These are phyloP conservation scores for Barbatosphaeria neglecta DNA, from an alignment of 495 filamentous ascomycete genomes.

Conservation along the genomic window DNA sequence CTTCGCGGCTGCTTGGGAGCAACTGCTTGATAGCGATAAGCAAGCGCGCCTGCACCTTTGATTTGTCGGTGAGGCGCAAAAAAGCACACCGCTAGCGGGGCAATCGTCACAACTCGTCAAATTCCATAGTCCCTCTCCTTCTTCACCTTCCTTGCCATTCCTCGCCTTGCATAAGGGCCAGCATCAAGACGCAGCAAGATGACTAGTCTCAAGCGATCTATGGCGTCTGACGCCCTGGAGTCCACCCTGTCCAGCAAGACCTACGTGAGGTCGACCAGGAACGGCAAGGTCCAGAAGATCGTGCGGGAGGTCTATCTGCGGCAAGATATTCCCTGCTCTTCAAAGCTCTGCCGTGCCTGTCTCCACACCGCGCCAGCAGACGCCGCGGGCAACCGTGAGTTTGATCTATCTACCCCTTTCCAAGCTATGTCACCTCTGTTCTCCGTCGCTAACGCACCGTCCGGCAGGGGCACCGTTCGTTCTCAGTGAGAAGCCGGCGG, in stretches of 20 bases:
- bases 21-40: conserved; percentile 9
- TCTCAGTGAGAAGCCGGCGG: conserved; percentile 75
- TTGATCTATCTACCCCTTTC: background rate
- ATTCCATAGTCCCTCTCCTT: too few relatives aligned
- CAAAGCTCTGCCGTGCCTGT: conserved; percentile 70
- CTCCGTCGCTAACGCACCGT: conserved; percentile 11
- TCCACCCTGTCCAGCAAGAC: conserved; percentile 81
- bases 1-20: background rate
- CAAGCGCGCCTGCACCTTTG: background rate
- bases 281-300: conserved; percentile 96
- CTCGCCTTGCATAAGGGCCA: too few relatives aligned
- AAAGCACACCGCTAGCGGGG: background rate
- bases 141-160: too few relatives aligned
- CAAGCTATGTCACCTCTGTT: conserved; percentile 5
- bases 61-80: conserved; percentile 7
- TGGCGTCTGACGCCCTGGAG: conserved; percentile 54
- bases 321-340: conserved; percentile 96
- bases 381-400: conserved; percentile 62
- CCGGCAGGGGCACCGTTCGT: conserved; percentile 69
- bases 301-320: conserved; percentile 92
- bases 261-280: conserved; percentile 84
- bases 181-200: conserved; percentile 41
- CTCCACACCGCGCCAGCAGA: conserved; percentile 57
- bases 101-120: too few relatives aligned
- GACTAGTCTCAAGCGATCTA: conserved; percentile 77